These are phyloP conservation scores for Fennellomyces sp. DNA, from an alignment of 371 early-diverging fungal species.

Conservation along the genomic window DNA sequence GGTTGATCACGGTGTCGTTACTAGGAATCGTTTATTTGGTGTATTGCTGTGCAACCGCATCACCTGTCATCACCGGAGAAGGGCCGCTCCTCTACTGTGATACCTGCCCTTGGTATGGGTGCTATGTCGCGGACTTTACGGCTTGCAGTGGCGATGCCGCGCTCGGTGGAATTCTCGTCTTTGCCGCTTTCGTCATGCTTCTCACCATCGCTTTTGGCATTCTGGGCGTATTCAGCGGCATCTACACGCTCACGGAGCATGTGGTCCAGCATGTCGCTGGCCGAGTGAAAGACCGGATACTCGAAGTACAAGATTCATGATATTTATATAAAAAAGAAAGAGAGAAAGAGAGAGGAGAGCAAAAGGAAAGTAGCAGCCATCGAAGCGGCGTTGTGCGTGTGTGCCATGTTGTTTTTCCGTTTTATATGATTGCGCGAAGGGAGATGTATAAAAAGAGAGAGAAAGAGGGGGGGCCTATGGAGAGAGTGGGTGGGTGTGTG, in stretches of 20 bases:
- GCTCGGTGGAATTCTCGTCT: constrained; percentile 24
- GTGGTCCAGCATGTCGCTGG: constrained; percentile 25
- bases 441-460: background rate
- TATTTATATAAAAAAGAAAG: background rate
- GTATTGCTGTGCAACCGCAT: background rate
- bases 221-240: constrained; percentile 24
- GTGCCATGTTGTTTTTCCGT: no score
- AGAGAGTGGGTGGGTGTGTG: background rate
- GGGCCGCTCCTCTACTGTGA: background rate
- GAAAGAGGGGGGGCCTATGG: background rate
- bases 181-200: constrained; percentile 15
- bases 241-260: constrained; percentile 22
- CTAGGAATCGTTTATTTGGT: constrained; percentile 24
- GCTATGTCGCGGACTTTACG: constrained; percentile 22
- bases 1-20: constrained; percentile 16
- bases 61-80: background rate
- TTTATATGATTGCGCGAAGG: background rate
- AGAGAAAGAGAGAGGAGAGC: background rate
- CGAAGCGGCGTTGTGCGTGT: background rate
- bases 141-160: constrained; percentile 30
- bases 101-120: constrained; percentile 18
- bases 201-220: constrained; percentile 27
- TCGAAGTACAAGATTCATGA: constrained; percentile 17
- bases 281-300: constrained; percentile 16
- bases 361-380: no score